Percentiles rank a stretch among this genome's conserved stretches.
These are phyloP conservation scores for Colletotrichum higginsianum DNA, from an alignment of 2,329 filamentous ascomycete species.

Conservation along the genomic window DNA sequence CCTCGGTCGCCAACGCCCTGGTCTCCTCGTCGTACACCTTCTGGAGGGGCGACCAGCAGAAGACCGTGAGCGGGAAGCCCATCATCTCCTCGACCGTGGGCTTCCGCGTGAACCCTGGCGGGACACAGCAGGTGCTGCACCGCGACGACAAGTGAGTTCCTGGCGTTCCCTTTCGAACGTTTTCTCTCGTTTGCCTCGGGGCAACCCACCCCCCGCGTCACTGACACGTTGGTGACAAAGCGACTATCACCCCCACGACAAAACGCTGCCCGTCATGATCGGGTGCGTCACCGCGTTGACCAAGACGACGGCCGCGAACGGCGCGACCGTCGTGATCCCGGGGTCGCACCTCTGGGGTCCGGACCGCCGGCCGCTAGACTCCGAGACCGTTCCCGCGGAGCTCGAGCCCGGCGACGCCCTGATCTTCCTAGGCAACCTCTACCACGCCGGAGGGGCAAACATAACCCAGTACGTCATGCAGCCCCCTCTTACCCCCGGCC, in stretches of 20 bases:
- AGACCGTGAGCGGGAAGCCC: slow-evolving; percentile 53
- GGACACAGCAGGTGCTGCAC: slow-evolving; percentile 56
- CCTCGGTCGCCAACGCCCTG: slow-evolving; percentile 52
- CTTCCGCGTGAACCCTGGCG: slow-evolving; percentile 57
- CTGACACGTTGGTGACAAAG: background rate
- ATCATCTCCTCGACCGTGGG: slow-evolving; percentile 55
- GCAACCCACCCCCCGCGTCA: background rate
- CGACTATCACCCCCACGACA: slow-evolving; percentile 49
- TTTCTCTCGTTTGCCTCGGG: too few relatives aligned
- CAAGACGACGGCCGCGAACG: slow-evolving; percentile 58
- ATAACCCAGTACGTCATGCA: slow-evolving; percentile 36
- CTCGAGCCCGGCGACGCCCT: slow-evolving; percentile 56
- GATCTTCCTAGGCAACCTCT: slow-evolving; percentile 57
- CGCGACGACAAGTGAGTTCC: slow-evolving; percentile 50
- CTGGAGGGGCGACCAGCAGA: slow-evolving; percentile 52
- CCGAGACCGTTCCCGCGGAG: slow-evolving; percentile 49
- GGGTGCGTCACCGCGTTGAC: slow-evolving; percentile 56
- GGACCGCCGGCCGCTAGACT: slow-evolving; percentile 52
- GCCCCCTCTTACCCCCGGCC: too few relatives aligned
- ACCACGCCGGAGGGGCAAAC: slow-evolving; percentile 58
- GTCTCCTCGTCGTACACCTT: slow-evolving; percentile 54
- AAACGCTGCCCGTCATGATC: slow-evolving; percentile 55
- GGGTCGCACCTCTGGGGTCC: slow-evolving; percentile 58
- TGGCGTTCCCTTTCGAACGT: background rate
- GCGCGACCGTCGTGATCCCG: slow-evolving; percentile 58